Percentiles rank a stretch among this genome's conserved stretches.
Evolutionary conservation across 2,329 filamentous ascomycete species (phyloP).

Genomic region (Chalara sp.): DNA sequence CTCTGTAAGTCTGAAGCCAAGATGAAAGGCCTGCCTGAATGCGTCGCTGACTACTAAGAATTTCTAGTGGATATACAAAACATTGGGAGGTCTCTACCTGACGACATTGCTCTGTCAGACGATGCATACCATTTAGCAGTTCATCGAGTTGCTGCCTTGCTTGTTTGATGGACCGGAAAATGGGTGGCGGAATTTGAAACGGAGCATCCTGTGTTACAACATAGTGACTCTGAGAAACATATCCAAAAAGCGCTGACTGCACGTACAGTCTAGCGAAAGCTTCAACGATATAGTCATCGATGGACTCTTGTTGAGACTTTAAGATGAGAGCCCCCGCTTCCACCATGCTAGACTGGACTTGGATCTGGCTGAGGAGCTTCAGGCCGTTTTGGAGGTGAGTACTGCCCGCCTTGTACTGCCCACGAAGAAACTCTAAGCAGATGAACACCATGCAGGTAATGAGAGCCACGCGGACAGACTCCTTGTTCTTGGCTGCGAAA

Average conservation of each 20-base stretch:
- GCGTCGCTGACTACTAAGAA: too few relatives aligned
- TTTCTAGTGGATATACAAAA: too few relatives aligned
- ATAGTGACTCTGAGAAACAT: conserved; percentile 13
- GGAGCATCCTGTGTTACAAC: too few relatives aligned
- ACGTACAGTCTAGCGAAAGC: conserved; percentile 29
- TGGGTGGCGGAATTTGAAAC: too few relatives aligned
- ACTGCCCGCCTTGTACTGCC: conserved; percentile 12
- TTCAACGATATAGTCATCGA: conserved; percentile 38
- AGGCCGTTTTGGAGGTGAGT: conserved; percentile 17
- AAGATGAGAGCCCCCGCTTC: conserved; percentile 2
- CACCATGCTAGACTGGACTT: neutral
- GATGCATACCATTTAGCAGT: too few relatives aligned
- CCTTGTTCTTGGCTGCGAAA: conserved; percentile 25
- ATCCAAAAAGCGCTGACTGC: conserved; percentile 24
- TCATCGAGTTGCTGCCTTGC: too few relatives aligned
- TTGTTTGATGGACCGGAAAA: too few relatives aligned
- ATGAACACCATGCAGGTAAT: conserved; percentile 19
- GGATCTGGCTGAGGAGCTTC: conserved; percentile 11
- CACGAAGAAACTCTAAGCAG: conserved; percentile 15
- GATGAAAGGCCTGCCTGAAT: too few relatives aligned
- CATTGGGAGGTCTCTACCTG: too few relatives aligned
- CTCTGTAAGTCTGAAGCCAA: too few relatives aligned
- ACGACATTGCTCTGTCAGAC: too few relatives aligned
- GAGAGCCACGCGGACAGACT: conserved; percentile 13
- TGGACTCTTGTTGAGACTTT: conserved; percentile 18